phyloP scores from a whole-genome alignment of 2,329 filamentous ascomycete genomes.

The Alternaria gaisen region DNA sequence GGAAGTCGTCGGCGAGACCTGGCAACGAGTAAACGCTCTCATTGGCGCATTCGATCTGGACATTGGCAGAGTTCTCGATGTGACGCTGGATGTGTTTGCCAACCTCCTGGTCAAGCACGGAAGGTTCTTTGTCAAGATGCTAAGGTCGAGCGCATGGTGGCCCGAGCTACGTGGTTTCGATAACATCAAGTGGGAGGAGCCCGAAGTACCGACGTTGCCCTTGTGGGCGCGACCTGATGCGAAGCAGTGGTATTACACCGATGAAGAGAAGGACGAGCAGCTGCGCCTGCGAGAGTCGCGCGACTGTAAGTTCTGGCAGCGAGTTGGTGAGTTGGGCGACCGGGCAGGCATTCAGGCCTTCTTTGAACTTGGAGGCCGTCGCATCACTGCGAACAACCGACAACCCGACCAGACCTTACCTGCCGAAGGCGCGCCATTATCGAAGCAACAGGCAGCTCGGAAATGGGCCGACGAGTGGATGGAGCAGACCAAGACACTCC shows the following conservation, averaged over 20 bases:
- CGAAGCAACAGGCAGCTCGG: constrained; percentile 55
- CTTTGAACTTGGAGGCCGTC: constrained; percentile 84
- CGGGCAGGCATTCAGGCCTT: constrained; percentile 78
- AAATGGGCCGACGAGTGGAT: constrained; percentile 71
- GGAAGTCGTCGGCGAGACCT: constrained; percentile 82
- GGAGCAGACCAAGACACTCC: constrained; percentile 78
- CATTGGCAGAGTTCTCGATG: constrained; percentile 91
- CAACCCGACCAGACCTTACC: constrained; percentile 44
- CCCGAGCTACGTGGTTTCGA: constrained; percentile 70
- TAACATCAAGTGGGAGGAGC: constrained; percentile 57
- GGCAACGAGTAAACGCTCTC: constrained; percentile 90
- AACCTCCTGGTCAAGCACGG: constrained; percentile 92
- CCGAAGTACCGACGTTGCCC: constrained; percentile 74
- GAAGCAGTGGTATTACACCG: constrained; percentile 67
- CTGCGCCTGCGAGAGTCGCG: constrained; percentile 67
- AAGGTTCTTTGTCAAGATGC: constrained; percentile 91
- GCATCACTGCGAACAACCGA: constrained; percentile 58
- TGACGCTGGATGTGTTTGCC: constrained; percentile 93
- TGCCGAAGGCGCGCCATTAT: constrained; percentile 26
- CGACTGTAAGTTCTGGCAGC: constrained; percentile 81
- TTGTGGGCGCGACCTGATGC: constrained; percentile 83
- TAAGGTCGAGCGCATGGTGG: constrained; percentile 97
- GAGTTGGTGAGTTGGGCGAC: constrained; percentile 69
- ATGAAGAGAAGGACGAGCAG: constrained; percentile 72
- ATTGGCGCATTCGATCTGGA: constrained; percentile 98